Evolutionary conservation across 176 grass and related monocot genomes (phyloP), one percentile per base, ranked within the genome.

Genomic region (Eragrostis nindensis): DNA sequence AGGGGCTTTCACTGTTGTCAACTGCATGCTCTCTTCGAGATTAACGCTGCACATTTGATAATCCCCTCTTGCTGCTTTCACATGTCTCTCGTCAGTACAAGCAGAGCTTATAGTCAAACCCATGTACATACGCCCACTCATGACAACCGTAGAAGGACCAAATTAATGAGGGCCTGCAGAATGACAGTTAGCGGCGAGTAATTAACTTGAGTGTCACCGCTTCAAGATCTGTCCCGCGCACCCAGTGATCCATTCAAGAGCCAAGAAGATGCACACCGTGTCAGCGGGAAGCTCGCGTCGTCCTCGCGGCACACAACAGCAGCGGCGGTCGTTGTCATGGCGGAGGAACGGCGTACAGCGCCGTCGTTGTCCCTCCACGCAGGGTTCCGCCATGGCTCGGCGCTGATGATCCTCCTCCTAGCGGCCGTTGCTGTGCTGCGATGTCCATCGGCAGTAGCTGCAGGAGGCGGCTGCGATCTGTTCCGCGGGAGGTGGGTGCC

Each of bases 401-500:
- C 12, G 55, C n/a, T 52, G 27, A 6, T 11, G 54, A 8, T 74
- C 15, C 13, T 42, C 55, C 55, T 11, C 55, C 8, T 57, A 18
- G 5, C 8, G 0, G 62, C 55, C 0, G 63, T 27, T 5, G 63
- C 82, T 32, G 25, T 11, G 32, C 3, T 32, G 70, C 15, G 9
- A 8, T 11, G 39, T 10, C 1, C 38, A 18, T 13, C 26, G 3
- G 17, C 52, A 0, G 49, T 10, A 4, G 13, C 10, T 15, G 15
- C n/a, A 0, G 53, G 16, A 0, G 53, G 16, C 9, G 55, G 55
- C 32, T 92, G 89, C 62, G 80, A 93, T 78, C 62, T 83, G 32
- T 97, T 89, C 74, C 79, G 39, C 45, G 94, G 94, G 42, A 85
- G 66, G 2, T 97, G 91, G 94, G 82, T 87, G 1, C 80, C 38